phyloP scores from a whole-genome alignment of 2,329 filamentous ascomycete genomes.

The Hymenoscyphus fructigenus region DNA sequence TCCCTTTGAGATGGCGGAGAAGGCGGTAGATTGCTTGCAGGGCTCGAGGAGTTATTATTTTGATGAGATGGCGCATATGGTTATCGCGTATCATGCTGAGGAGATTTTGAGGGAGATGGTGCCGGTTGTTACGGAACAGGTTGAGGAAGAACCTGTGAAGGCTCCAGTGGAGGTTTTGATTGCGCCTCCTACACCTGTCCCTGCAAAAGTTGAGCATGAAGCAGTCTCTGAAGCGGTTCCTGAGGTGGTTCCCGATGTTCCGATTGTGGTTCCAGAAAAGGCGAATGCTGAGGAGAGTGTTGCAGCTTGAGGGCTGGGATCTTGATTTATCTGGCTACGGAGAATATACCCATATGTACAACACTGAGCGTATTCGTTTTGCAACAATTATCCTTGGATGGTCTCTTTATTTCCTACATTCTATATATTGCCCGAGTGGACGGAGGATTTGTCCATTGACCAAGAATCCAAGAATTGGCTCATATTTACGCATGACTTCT shows the following conservation, averaged over 20 bases:
- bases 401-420: neutral
- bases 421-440: neutral
- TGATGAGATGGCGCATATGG: conserved; percentile 10
- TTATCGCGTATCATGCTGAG: conserved; percentile 15
- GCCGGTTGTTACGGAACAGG: neutral
- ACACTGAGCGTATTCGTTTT: neutral
- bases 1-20: conserved; percentile 20
- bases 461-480: neutral
- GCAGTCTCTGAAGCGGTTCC: neutral
- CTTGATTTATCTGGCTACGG: neutral
- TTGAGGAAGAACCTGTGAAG: neutral
- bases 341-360: conserved; percentile 3
- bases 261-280: neutral
- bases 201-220: neutral
- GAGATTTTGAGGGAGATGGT: conserved; percentile 10
- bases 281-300: neutral
- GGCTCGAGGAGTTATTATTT: conserved; percentile 8
- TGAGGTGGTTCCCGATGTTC: neutral
- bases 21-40: conserved; percentile 11
- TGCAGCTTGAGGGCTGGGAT: neutral
- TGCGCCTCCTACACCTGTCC: conserved; percentile 1
- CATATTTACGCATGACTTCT: no score
- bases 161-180: neutral
- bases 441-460: neutral
- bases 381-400: neutral